Evolutionary conservation across 495 filamentous ascomycete species (phyloP), one percentile per base, ranked within the genome.

Genomic region (Aspergillus sclerotiicarbonarius): DNA sequence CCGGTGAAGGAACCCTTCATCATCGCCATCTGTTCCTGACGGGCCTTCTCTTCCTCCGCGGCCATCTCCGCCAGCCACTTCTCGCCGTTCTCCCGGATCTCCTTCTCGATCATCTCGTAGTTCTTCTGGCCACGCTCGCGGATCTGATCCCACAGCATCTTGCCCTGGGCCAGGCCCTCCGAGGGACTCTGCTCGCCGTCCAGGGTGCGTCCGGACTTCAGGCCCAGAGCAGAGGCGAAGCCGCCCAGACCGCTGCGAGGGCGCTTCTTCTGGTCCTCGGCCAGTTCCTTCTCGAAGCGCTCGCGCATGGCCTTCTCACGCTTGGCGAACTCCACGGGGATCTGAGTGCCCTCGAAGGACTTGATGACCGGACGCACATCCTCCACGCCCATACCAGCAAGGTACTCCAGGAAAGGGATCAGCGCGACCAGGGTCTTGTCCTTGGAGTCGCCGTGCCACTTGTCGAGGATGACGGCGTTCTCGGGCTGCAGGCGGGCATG

Each of bases 381-480:
- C 25, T 82, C 77, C 60, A 89, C 87, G 53, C 88, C 86, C 90
- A 98, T 96, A n/a, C 90, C 90, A 51, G 90, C 90, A 58, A 98
- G 83, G 72, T 95, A 96, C 76, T 98, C 94, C 30, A 98, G 84
- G 84, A 98, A 95, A 8, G 95, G 93, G 44, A 98, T 93, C 41
- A 96, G 75, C 6, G 86, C 81, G 33, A 98, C 89, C 12, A 98
- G 85, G 25, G 89, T 90, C 62, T 84, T 87, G 71, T 98, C 92
- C 57, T 87, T 83, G 33, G 85, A 74, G 52, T 92, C 81, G 44
- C 94, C 95, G 49, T 82, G 87, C 94, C 95, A 98, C 63, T 90
- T 90, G 29, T 89, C 84, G 44, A 98, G 80, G 50, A 97, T 81
- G 65, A 98, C 89, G 61, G 95, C 90, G 75, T 98, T 98, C 67